phyloP scores from a whole-genome alignment of 1,284 basidiomycete genomes.

The Marasmius fiardii region DNA sequence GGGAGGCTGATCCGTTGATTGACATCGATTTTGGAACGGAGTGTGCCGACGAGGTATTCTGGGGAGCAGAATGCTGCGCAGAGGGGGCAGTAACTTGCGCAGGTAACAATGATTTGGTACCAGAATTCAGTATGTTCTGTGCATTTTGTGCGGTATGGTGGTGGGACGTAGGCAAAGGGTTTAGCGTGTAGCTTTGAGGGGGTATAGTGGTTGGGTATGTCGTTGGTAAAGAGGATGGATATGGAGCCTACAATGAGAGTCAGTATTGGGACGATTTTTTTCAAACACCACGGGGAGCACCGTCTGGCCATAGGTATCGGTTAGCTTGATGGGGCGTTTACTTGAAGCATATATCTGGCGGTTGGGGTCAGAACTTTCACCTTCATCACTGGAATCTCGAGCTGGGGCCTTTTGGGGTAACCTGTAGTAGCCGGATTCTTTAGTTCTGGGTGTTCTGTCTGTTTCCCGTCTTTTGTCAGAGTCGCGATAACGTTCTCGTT shows the following conservation, averaged over 20 bases:
- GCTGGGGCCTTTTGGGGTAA: neutral
- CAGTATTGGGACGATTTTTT: neutral
- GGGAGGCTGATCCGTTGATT: neutral
- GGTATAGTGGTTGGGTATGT: no score
- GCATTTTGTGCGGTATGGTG: no score
- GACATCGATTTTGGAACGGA: no score
- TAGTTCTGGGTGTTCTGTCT: neutral
- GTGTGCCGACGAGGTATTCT: no score
- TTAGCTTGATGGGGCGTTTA: slow-evolving; percentile 15
- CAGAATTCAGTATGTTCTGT: no score
- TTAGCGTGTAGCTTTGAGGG: no score
- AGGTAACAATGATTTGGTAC: no score
- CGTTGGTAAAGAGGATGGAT: neutral
- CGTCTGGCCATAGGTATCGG: slow-evolving; percentile 18
- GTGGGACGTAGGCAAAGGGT: no score
- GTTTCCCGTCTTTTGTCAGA: neutral
- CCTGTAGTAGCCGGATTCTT: slow-evolving; percentile 2
- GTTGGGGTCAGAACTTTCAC: slow-evolving; percentile 21
- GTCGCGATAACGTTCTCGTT: neutral
- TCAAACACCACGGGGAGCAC: slow-evolving; percentile 10
- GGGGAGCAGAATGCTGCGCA: no score
- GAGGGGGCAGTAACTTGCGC: no score
- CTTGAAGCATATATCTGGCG: slow-evolving; percentile 10
- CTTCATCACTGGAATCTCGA: slow-evolving; percentile 16
- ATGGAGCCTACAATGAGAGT: neutral